Base-by-base conservation (phyloP, 2,329 filamentous ascomycete species). In the Talaromyces pinophilus region DNA sequence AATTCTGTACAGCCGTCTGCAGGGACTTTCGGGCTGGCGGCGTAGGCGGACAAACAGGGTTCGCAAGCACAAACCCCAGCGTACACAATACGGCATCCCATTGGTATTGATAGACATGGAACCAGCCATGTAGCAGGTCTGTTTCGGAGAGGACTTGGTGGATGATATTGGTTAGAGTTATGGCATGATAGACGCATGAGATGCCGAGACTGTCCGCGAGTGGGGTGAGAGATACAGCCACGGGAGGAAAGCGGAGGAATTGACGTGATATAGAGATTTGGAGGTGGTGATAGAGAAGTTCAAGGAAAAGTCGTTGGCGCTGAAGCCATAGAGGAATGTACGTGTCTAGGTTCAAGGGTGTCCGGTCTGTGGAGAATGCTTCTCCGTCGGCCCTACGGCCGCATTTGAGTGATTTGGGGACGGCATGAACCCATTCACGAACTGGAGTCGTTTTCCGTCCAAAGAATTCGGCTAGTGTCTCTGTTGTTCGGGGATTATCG, bases 241-340 rank as follows among this genome's bases (percentile, higher is more conserved):
- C 17, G 3, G 63, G 19, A 33, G 22, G 69, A 48, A 79, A 79
- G 30, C 70, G 70, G 57, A 80, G 75, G 60, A 79, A 78, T 0
- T 76, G 74, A 1, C 78, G 74, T 63, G 76, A 77, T 8, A 79
- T 72, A 65, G 73, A 75, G 48, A 75, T 70, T 44, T 66, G 63
- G 1, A 80, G 66, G 55, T 75, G 72, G 60, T 80, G 78, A 69
- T 79, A 80, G 6, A 77, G 54, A 15, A 79, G 65, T 65, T 80
- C 78, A 19, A 80, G 70, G 19, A 78, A 71, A 6, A 80, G 40
- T 0, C 76, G 76, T 67, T 80, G 78, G 5, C 75, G 73, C 61
- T 78, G 77, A 5, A 79, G 66, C 77, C 77, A 80, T 1, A 72
- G 63, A 1, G 78, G 77, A 1, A 73, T 72, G 30, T 75, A 74